Percentiles rank a stretch among this genome's conserved stretches.
Evolutionary conservation across 345 rosid species (phyloP).

Genomic region (Syzygium grande): DNA sequence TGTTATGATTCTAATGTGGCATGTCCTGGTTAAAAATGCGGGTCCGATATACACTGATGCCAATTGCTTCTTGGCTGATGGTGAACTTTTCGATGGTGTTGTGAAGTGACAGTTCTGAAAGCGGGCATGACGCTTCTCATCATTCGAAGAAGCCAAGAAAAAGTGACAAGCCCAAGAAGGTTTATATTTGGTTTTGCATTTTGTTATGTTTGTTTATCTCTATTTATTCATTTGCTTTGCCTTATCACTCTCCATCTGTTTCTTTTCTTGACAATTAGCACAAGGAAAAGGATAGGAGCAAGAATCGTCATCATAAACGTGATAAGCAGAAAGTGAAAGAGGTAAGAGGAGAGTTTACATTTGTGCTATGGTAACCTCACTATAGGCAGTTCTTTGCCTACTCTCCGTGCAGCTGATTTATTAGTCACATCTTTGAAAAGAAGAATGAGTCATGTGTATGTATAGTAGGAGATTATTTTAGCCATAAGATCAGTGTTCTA

Average conservation of each 20-base stretch:
- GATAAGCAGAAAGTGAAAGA: slow-evolving; percentile 69
- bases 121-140: slow-evolving; percentile 48
- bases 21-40: neutral
- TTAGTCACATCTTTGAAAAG: neutral
- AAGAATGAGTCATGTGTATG: neutral
- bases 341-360: slow-evolving; percentile 39
- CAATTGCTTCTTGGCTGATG: neutral
- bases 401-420: neutral
- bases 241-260: neutral
- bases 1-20: neutral
- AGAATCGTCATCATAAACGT: slow-evolving; percentile 62
- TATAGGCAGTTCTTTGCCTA: neutral
- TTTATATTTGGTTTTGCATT: slow-evolving; percentile 7
- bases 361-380: neutral
- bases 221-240: neutral
- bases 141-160: slow-evolving; percentile 64
- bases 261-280: slow-evolving; percentile 19
- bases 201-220: neutral
- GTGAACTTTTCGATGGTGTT: neutral
- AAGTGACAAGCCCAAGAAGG: slow-evolving; percentile 76
- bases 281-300: slow-evolving; percentile 68
- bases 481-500: neutral
- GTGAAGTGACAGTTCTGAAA: slow-evolving; percentile 27
- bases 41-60: neutral
- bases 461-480: neutral